Conservation (phyloP, 805 yeast species). For the Hanseniaspora nectarophila region DNA sequence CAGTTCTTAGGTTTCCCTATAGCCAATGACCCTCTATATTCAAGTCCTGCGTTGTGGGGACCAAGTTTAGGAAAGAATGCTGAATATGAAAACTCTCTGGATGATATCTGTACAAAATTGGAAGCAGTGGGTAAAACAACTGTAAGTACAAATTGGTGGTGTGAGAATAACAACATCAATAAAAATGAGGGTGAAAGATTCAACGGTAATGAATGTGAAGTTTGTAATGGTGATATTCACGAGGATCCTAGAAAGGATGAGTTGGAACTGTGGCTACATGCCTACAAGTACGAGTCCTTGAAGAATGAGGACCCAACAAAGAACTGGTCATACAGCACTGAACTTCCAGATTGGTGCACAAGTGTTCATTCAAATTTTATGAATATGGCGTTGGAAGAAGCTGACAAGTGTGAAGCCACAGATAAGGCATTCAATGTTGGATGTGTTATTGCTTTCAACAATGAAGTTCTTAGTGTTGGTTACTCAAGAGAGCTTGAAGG, state of each 20-base stretch:
- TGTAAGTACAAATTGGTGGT: conserved; percentile 55
- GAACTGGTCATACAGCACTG: conserved; percentile 65
- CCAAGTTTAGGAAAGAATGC: conserved; percentile 51
- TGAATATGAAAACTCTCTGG: conserved; percentile 33
- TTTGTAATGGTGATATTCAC: conserved; percentile 59
- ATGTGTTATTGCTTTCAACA: conserved; percentile 61
- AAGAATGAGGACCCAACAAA: conserved; percentile 25
- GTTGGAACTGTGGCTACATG: conserved; percentile 82
- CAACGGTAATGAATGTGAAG: conserved; percentile 35
- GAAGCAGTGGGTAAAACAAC: conserved; percentile 59
- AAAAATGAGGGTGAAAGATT: conserved; percentile 31
- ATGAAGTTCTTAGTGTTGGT: conserved; percentile 52
- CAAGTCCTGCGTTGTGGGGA: conserved; percentile 77
- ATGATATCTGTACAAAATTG: conserved; percentile 37
- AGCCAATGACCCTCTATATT: conserved; percentile 83
- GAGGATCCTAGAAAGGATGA: conserved; percentile 86
- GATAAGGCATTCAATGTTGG: conserved; percentile 91
- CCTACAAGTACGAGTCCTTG: conserved; percentile 59
- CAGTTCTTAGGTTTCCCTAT: conserved; percentile 85
- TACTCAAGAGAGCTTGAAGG: conserved; percentile 86
- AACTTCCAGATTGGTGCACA: conserved; percentile 73
- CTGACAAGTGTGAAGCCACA: conserved; percentile 68
- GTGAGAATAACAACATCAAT: conserved; percentile 50
- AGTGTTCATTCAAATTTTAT: conserved; percentile 48
- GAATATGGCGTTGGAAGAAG: conserved; percentile 67